phyloP scores from a whole-genome alignment of 2,329 filamentous ascomycete species.

The Juglanconis sp. region DNA sequence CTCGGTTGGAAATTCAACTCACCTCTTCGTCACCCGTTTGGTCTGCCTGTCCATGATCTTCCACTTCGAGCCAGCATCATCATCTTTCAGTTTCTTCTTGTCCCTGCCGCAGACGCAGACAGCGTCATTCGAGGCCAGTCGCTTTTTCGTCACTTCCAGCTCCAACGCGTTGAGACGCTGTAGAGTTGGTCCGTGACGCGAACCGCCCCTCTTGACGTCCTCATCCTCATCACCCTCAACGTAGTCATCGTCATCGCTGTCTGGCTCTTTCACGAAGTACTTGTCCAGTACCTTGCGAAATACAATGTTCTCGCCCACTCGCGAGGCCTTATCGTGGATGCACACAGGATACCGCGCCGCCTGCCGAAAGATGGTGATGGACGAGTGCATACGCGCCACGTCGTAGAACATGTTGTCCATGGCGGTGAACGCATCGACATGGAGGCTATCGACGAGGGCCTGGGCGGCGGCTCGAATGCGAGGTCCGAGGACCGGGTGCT shows the following conservation, averaged over 20 bases:
- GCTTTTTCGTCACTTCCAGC: not conserved
- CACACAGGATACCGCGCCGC: slow-evolving; percentile 4
- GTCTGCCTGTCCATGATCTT: no score
- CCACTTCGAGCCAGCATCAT: no score
- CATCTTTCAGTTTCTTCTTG: not conserved
- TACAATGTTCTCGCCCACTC: not conserved
- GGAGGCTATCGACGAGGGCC: not conserved
- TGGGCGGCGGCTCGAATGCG: not conserved
- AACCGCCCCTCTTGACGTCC: not conserved
- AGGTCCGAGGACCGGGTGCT: slow-evolving; percentile 9
- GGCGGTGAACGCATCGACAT: slow-evolving; percentile 5
- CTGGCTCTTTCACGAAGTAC: not conserved
- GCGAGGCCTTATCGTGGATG: not conserved
- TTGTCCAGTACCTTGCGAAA: slow-evolving; percentile 4
- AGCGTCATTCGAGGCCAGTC: not conserved
- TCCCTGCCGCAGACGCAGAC: not conserved
- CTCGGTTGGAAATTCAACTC: no score
- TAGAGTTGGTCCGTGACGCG: slow-evolving; percentile 1
- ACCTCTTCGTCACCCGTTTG: no score
- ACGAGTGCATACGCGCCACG: slow-evolving; percentile 8
- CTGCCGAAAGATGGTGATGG: slow-evolving; percentile 13
- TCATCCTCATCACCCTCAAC: not conserved
- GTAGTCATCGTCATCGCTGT: not conserved
- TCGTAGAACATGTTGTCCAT: slow-evolving; percentile 10
- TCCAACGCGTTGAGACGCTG: not conserved